Percentiles rank a stretch among this genome's conserved stretches.
phyloP scores from a whole-genome alignment of 768 basidiomycete species.

The Clitopilus passeckerianus region DNA sequence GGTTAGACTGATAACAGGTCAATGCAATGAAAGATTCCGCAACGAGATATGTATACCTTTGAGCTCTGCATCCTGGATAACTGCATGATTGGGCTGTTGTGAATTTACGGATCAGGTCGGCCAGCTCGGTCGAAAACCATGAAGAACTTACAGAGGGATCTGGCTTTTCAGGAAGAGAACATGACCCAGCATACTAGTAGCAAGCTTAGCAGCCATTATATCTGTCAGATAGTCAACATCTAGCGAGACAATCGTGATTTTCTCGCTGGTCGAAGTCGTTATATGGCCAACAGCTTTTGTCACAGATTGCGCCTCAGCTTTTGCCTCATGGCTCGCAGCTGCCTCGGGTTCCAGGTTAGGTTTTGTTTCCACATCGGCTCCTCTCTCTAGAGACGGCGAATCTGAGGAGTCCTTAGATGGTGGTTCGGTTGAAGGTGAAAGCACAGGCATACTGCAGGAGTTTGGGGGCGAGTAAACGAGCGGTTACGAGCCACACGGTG shows the following conservation, averaged over 20 bases:
- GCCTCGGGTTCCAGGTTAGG: too few species aligned
- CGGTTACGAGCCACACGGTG: not conserved
- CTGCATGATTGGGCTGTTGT: slow-evolving; percentile 58
- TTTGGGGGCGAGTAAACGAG: not conserved
- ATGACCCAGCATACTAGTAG: slow-evolving; percentile 60
- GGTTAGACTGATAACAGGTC: slow-evolving; percentile 27
- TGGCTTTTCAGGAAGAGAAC: slow-evolving; percentile 76
- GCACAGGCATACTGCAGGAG: not conserved
- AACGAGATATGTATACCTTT: slow-evolving; percentile 27
- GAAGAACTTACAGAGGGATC: slow-evolving; percentile 62
- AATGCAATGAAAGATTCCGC: not conserved
- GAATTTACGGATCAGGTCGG: not conserved
- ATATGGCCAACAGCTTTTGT: not conserved
- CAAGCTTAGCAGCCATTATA: slow-evolving; percentile 58
- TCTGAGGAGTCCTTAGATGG: not conserved
- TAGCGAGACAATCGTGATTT: slow-evolving; percentile 31
- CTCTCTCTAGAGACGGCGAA: not conserved
- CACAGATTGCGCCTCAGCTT: not conserved
- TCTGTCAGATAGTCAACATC: slow-evolving; percentile 50
- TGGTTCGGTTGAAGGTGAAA: not conserved
- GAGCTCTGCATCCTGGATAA: slow-evolving; percentile 47
- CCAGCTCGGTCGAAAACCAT: not conserved
- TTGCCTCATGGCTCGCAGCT: not conserved
- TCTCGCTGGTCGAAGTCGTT: not conserved
- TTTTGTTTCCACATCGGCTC: too few species aligned